phyloP scores from a whole-genome alignment of 2,329 filamentous ascomycete species.

The Chaetothyriales sp. region DNA sequence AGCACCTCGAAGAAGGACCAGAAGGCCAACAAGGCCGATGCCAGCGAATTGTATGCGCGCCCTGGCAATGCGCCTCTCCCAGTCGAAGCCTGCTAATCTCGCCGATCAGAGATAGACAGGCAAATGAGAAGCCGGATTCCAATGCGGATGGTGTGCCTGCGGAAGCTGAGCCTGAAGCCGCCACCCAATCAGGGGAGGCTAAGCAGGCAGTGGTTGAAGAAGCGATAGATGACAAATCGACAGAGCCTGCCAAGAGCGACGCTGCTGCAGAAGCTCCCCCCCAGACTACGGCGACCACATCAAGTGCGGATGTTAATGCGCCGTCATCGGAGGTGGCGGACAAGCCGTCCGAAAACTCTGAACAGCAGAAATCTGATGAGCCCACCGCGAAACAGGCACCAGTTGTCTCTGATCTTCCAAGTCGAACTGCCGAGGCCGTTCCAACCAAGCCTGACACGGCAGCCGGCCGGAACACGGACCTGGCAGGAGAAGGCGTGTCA shows the following conservation, averaged over 20 bases:
- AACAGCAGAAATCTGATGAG: background rate
- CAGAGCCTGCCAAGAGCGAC: background rate
- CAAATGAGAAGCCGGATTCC: slow-evolving; percentile 5
- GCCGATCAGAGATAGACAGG: background rate
- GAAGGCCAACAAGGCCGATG: slow-evolving; percentile 21
- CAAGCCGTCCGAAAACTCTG: background rate
- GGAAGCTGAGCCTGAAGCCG: background rate
- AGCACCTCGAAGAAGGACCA: slow-evolving; percentile 6
- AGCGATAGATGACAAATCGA: background rate
- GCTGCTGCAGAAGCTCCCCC: background rate
- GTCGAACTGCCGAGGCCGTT: background rate
- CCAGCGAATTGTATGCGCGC: slow-evolving; percentile 13
- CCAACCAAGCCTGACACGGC: background rate
- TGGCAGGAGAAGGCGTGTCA: background rate
- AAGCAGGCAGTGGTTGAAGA: slow-evolving; percentile 2
- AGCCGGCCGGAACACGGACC: background rate
- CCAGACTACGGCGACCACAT: background rate
- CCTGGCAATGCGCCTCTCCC: background rate
- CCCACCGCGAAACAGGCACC: background rate
- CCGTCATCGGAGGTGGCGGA: background rate
- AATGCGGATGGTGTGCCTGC: background rate
- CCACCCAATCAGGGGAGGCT: background rate
- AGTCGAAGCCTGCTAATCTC: background rate
- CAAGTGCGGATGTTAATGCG: background rate
- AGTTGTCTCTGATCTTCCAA: background rate